Conservation (phyloP, 306 rosid genomes). For the Hippophae rhamnoides region DNA sequence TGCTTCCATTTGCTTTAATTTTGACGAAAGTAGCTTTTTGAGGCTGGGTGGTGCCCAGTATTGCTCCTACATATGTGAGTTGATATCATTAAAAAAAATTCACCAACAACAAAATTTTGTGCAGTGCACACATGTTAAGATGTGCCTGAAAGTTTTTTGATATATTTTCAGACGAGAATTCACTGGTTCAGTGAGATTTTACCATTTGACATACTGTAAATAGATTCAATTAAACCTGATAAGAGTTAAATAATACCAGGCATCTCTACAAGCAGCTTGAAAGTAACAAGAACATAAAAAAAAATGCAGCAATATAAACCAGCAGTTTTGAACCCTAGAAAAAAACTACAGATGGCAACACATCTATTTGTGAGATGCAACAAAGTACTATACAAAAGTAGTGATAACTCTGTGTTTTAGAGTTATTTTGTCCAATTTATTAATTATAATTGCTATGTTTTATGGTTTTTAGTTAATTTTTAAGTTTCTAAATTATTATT, state of each 20-base stretch:
- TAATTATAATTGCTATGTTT: too few species aligned
- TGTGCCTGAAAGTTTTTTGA: constrained; percentile 2
- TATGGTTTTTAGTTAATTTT: too few species aligned
- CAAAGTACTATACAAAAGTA: not conserved
- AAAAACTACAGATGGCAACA: too few species aligned
- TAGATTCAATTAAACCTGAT: constrained; percentile 7
- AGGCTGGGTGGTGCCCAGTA: constrained; percentile 71
- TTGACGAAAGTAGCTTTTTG: constrained; percentile 54
- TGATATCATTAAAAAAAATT: constrained; percentile 17
- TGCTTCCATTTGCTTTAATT: constrained; percentile 73
- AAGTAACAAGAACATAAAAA: not conserved
- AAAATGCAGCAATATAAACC: too few species aligned
- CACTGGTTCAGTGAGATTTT: constrained; percentile 12
- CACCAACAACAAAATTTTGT: constrained; percentile 10
- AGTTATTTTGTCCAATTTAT: too few species aligned
- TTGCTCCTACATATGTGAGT: constrained; percentile 45
- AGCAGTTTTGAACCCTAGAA: too few species aligned
- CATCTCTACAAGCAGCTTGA: constrained; percentile 1
- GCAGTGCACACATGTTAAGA: not conserved
- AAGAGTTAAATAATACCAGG: constrained; percentile 5
- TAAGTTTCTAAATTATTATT: too few species aligned
- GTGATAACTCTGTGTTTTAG: too few species aligned
- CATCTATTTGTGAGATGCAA: too few species aligned
- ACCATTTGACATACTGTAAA: constrained; percentile 11
- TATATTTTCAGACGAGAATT: not conserved